A percentile compares a stretch with the other conserved stretches of the same genome.
Evolutionary conservation across 2,329 filamentous ascomycete genomes (phyloP).

Genomic region (Epichloe hybrida): DNA sequence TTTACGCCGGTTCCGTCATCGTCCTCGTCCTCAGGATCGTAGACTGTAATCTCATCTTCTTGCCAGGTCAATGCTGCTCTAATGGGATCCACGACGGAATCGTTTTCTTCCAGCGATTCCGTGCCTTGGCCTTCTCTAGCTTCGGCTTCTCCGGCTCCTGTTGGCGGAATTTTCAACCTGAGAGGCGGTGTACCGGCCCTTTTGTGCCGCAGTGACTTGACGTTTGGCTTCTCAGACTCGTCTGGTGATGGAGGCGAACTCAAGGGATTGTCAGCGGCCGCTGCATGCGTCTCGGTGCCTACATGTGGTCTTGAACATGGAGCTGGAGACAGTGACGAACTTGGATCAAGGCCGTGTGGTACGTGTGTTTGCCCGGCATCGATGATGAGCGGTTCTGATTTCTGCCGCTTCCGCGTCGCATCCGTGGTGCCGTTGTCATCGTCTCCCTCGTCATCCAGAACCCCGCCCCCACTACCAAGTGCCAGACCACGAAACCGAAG

Average conservation of each 20-base stretch:
- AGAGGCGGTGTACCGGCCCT: slow-evolving; percentile 27
- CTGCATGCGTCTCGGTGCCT: background rate
- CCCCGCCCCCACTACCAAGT: slow-evolving; percentile 34
- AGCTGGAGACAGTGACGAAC: background rate
- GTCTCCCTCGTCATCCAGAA: slow-evolving; percentile 15
- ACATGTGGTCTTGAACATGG: background rate
- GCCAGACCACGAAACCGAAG: slow-evolving; percentile 38
- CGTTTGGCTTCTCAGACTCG: background rate
- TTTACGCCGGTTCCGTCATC: slow-evolving; percentile 56
- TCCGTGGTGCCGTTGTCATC: slow-evolving; percentile 12
- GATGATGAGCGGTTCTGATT: slow-evolving; percentile 2
- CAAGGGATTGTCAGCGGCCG: background rate
- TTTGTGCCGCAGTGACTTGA: slow-evolving; percentile 20
- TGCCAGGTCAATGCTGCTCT: slow-evolving; percentile 52
- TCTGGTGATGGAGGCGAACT: background rate
- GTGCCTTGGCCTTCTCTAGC: background rate
- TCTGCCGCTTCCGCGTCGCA: slow-evolving; percentile 5
- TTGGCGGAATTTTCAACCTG: slow-evolving; percentile 13
- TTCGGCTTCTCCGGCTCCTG: slow-evolving; percentile 7
- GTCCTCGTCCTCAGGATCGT: slow-evolving; percentile 50
- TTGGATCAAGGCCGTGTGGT: background rate
- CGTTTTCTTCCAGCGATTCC: slow-evolving; percentile 14
- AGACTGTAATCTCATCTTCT: slow-evolving; percentile 54
- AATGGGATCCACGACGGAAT: slow-evolving; percentile 36
- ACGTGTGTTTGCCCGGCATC: slow-evolving; percentile 1